phyloP scores from a whole-genome alignment of 1,284 basidiomycete species.

The Rhodotorula sp. region DNA sequence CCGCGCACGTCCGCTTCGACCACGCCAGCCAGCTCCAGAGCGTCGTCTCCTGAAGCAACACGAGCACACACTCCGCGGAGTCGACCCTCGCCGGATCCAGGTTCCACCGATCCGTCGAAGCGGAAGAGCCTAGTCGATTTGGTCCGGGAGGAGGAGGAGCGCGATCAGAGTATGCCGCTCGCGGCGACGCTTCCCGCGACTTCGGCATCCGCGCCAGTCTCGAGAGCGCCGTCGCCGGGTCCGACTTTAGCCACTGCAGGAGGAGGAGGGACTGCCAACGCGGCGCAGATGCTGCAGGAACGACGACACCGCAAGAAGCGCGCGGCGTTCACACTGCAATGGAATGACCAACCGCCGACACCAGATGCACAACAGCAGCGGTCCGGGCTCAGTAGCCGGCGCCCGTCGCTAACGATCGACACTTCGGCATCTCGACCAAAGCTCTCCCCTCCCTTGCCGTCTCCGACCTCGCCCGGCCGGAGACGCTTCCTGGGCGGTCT shows the following conservation, averaged over 20 bases:
- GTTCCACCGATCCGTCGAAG: neutral
- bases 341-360: constrained; percentile 24
- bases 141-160: constrained; percentile 28
- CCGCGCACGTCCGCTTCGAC: neutral
- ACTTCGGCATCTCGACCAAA: constrained; percentile 3
- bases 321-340: constrained; percentile 26
- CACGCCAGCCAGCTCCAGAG: neutral
- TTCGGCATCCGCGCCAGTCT: neutral
- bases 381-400: neutral
- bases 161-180: neutral
- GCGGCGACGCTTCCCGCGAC: too few species aligned
- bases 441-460: neutral
- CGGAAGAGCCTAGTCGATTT: constrained; percentile 29
- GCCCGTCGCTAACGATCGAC: constrained; percentile 10
- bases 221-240: neutral
- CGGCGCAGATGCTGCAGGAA: constrained; percentile 3
- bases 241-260: neutral
- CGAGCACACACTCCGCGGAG: neutral
- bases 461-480: constrained; percentile 14
- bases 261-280: neutral
- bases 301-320: constrained; percentile 7
- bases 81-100: neutral
- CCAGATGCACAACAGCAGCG: neutral
- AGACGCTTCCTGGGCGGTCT: constrained; percentile 20
- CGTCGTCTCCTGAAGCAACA: neutral